Percentiles rank a stretch among this genome's conserved stretches.
Evolutionary conservation across 2,329 filamentous ascomycete species (phyloP).

Genomic region (Fusarium sp.): DNA sequence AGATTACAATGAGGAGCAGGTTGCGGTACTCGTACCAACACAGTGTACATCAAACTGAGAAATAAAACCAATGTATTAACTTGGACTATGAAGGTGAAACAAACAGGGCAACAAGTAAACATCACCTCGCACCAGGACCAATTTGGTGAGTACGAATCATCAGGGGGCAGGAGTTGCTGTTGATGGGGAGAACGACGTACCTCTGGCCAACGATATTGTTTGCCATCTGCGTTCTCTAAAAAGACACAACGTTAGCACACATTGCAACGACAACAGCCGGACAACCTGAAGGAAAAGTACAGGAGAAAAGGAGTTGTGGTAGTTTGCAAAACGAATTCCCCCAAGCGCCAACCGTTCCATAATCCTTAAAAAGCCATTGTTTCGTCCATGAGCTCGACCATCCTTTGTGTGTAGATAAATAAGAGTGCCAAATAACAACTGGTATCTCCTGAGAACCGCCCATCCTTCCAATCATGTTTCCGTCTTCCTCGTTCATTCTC

Average conservation of each 20-base stretch:
- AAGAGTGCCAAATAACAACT: slow-evolving; percentile 27
- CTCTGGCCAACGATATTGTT: slow-evolving; percentile 34
- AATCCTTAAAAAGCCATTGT: slow-evolving; percentile 21
- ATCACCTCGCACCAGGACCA: not conserved
- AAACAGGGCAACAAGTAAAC: not conserved
- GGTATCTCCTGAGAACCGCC: not conserved
- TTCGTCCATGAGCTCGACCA: slow-evolving; percentile 27
- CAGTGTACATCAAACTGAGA: not conserved
- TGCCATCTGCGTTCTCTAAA: slow-evolving; percentile 27
- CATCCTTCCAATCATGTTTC: slow-evolving; percentile 8
- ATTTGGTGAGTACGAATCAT: slow-evolving; percentile 2
- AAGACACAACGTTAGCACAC: slow-evolving; percentile 38
- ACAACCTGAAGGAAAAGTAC: slow-evolving; percentile 1
- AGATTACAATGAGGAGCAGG: not conserved
- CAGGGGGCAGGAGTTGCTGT: not conserved
- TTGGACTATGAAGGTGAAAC: not conserved
- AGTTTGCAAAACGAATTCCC: slow-evolving; percentile 37
- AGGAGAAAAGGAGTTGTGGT: slow-evolving; percentile 31
- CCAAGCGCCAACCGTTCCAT: slow-evolving; percentile 31
- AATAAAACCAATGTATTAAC: not conserved
- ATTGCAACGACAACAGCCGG: slow-evolving; percentile 28
- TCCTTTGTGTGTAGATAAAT: slow-evolving; percentile 22
- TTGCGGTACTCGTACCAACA: not conserved
- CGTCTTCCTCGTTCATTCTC: not conserved
- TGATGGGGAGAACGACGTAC: slow-evolving; percentile 37